Conservation (phyloP, 108 stramenopile species). For the Cyclotella atomus region DNA sequence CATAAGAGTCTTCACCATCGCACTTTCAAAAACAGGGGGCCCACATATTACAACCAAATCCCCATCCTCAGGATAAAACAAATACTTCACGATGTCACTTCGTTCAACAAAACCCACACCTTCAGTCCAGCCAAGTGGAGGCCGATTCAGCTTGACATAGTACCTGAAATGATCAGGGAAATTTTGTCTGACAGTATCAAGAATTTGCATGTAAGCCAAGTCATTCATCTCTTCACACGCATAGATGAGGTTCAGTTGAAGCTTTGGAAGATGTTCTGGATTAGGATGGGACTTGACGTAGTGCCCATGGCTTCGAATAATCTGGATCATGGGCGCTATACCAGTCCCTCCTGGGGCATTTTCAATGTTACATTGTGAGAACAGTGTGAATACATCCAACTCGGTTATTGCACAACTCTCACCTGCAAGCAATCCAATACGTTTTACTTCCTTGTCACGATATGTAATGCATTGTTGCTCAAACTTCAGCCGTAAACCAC, state of each 20-base stretch:
- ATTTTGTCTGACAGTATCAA: slow-evolving; percentile 24
- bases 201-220: slow-evolving; percentile 50
- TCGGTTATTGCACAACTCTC: too few species aligned
- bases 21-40: slow-evolving; percentile 53
- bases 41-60: slow-evolving; percentile 56
- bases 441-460: slow-evolving; percentile 25
- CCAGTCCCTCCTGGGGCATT: slow-evolving; percentile 69
- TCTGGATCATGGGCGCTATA: slow-evolving; percentile 63
- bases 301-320: slow-evolving; percentile 53
- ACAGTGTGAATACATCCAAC: too few species aligned
- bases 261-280: slow-evolving; percentile 15
- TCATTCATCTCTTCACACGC: slow-evolving; percentile 51
- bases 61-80: slow-evolving; percentile 42
- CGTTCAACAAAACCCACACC: slow-evolving; percentile 58
- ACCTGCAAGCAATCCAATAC: slow-evolving; percentile 51
- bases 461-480: slow-evolving; percentile 13
- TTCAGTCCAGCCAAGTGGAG: slow-evolving; percentile 62
- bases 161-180: slow-evolving; percentile 40
- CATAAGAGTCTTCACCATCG: slow-evolving; percentile 40
- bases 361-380: too few species aligned
- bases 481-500: slow-evolving; percentile 56
- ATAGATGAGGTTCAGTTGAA: slow-evolving; percentile 55
- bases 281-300: slow-evolving; percentile 17
- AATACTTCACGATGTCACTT: slow-evolving; percentile 28
- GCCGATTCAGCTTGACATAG: slow-evolving; percentile 49